Evolutionary conservation across 2,329 filamentous ascomycete species (phyloP).

Genomic region (Paramyrothecium sp.): DNA sequence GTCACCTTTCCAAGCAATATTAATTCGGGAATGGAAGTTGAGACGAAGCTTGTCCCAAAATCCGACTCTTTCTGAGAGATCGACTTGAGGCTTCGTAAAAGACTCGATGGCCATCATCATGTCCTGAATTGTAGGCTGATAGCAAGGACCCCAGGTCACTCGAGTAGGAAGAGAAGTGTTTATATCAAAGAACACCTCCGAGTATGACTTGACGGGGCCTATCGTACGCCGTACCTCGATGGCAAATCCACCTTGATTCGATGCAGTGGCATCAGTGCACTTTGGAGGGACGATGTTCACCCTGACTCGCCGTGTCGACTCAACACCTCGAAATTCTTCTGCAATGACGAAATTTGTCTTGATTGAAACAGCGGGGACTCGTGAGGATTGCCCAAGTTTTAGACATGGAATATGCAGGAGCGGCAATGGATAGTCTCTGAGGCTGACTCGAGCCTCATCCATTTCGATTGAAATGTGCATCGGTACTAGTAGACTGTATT

Average conservation of each 20-base stretch:
- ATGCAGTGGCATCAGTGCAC: conserved; percentile 52
- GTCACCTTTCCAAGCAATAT: conserved; percentile 89
- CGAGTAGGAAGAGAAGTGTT: conserved; percentile 89
- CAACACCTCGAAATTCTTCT: conserved; percentile 81
- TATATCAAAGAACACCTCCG: conserved; percentile 86
- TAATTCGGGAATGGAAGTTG: conserved; percentile 88
- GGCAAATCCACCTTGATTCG: conserved; percentile 66
- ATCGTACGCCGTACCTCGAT: conserved; percentile 90
- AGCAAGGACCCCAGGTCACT: conserved; percentile 96
- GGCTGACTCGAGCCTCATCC: conserved; percentile 81
- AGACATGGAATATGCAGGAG: conserved; percentile 86
- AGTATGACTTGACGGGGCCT: conserved; percentile 94
- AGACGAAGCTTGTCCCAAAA: conserved; percentile 99
- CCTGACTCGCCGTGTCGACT: conserved; percentile 76
- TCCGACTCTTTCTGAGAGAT: conserved; percentile 88
- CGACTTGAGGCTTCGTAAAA: conserved; percentile 93
- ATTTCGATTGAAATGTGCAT: conserved; percentile 88
- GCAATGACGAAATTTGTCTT: conserved; percentile 93
- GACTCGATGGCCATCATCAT: conserved; percentile 99
- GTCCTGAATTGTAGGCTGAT: conserved; percentile 96
- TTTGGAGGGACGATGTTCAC: conserved; percentile 79
- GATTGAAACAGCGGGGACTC: conserved; percentile 78
- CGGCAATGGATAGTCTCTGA: conserved; percentile 92
- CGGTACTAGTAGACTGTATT: conserved; percentile 85
- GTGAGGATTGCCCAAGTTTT: conserved; percentile 74